Percentiles rank a stretch among this genome's conserved stretches.
Conservation (phyloP, 495 filamentous ascomycete species). For the Aspergillus kassunensis region DNA sequence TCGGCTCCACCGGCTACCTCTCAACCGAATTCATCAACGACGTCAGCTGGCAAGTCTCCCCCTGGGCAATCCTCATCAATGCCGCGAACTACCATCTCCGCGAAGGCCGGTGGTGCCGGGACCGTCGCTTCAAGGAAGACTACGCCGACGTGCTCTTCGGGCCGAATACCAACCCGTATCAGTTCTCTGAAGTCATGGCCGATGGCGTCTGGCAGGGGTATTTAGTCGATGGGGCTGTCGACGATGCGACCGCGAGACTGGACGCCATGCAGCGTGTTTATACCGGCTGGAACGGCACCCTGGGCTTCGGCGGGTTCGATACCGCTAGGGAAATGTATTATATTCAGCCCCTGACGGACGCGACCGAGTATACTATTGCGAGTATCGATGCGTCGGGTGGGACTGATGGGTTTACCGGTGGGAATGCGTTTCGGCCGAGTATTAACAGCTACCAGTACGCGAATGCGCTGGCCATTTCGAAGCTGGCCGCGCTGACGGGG, state of each 20-base stretch:
- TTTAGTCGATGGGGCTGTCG: constrained; percentile 25
- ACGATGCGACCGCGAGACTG: constrained; percentile 15
- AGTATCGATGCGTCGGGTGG: constrained; percentile 26
- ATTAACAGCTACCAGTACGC: constrained; percentile 33
- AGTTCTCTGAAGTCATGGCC: constrained; percentile 26
- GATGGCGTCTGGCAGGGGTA: constrained; percentile 27
- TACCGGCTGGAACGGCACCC: constrained; percentile 19
- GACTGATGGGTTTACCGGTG: constrained; percentile 25
- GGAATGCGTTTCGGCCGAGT: constrained; percentile 26
- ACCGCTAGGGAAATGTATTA: constrained; percentile 22
- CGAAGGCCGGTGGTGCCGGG: constrained; percentile 30
- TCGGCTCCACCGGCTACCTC: constrained; percentile 25
- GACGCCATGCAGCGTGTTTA: constrained; percentile 22
- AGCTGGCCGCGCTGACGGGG: constrained; percentile 21
- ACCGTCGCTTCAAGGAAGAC: constrained; percentile 28
- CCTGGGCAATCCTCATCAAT: constrained; percentile 22
- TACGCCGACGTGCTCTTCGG: constrained; percentile 22
- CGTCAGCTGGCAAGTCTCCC: constrained; percentile 23
- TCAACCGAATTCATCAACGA: constrained; percentile 31
- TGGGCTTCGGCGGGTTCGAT: constrained; percentile 20
- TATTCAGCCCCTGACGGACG: constrained; percentile 27
- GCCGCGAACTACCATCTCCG: constrained; percentile 28
- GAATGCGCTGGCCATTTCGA: constrained; percentile 27
- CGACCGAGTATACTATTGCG: constrained; percentile 31
- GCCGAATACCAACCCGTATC: constrained; percentile 16